These are phyloP conservation scores for Coffea canephora DNA, from an alignment of 257 asterid genomes.

Conservation along the genomic window DNA sequence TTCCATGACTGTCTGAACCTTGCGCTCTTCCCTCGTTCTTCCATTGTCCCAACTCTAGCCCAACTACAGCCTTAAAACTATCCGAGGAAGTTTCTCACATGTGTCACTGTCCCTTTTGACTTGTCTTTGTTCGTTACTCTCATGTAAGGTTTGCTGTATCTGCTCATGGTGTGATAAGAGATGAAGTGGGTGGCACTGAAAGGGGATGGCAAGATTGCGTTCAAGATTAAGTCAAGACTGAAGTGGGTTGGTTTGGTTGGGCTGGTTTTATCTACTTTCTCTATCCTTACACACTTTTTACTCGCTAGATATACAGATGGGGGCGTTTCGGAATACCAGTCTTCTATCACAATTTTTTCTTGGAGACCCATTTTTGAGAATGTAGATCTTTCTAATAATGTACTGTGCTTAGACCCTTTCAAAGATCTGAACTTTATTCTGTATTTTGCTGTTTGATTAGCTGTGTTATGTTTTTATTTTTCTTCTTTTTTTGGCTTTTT, in stretches of 20 bases:
- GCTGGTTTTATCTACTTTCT: conserved; percentile 66
- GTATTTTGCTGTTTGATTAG: background rate
- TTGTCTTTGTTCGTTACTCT: background rate
- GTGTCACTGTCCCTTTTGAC: conserved; percentile 4
- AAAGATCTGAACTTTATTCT: conserved; percentile 47
- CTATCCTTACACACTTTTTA: conserved; percentile 80
- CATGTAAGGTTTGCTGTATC: background rate
- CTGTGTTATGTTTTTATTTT: background rate
- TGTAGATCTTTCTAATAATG: conserved; percentile 52
- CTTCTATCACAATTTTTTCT: conserved; percentile 81
- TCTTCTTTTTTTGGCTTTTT: background rate
- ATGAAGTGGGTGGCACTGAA: conserved; percentile 66
- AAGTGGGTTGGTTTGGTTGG: conserved; percentile 86
- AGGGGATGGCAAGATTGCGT: conserved; percentile 57
- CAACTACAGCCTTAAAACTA: background rate
- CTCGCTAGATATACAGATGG: conserved; percentile 82
- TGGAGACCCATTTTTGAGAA: conserved; percentile 84
- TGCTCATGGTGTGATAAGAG: conserved; percentile 14
- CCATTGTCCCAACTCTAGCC: background rate
- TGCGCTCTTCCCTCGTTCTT: conserved; percentile 2
- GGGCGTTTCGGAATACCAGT: conserved; percentile 65
- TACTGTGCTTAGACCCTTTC: conserved; percentile 34
- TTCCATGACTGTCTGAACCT: background rate
- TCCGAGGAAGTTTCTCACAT: background rate
- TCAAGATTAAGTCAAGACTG: conserved; percentile 65